A percentile compares a stretch with the other conserved stretches of the same genome.
Conservation (phyloP, 768 basidiomycete species). For the Boletales sp. region DNA sequence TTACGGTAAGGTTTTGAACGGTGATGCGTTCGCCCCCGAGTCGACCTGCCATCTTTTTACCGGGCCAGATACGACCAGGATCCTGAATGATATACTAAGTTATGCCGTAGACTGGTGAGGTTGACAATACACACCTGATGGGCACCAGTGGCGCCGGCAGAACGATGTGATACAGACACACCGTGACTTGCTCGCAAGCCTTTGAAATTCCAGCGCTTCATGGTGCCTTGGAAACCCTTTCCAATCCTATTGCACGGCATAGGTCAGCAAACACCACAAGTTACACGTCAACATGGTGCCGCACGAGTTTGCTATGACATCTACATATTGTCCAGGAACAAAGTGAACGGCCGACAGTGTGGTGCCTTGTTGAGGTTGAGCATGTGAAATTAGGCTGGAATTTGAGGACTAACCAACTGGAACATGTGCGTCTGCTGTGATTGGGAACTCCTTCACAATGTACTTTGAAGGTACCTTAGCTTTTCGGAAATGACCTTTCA, state of each 20-base stretch:
- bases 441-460: constrained; percentile 82
- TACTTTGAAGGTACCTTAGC: constrained; percentile 81
- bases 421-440: constrained; percentile 85
- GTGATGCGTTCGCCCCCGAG: constrained; percentile 84
- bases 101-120: neutral
- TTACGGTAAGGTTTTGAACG: constrained; percentile 82
- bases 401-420: constrained; percentile 65
- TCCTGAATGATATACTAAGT: constrained; percentile 50
- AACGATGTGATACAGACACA: constrained; percentile 92
- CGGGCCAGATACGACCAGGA: constrained; percentile 93
- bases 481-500: constrained; percentile 87
- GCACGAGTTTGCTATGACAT: constrained; percentile 87
- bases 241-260: constrained; percentile 63
- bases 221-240: constrained; percentile 94
- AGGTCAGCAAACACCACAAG: constrained; percentile 3
- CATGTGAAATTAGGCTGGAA: neutral
- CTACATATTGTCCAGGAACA: constrained; percentile 95
- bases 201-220: constrained; percentile 95
- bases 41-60: constrained; percentile 97
- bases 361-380: constrained; percentile 54
- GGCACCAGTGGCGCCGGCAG: constrained; percentile 88
- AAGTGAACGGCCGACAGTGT: constrained; percentile 90
- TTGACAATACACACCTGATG: constrained; percentile 66
- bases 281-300: constrained; percentile 22
- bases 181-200: constrained; percentile 93